phyloP scores from a whole-genome alignment of 495 filamentous ascomycete species.

The Staphylotrichum tortipilum region DNA sequence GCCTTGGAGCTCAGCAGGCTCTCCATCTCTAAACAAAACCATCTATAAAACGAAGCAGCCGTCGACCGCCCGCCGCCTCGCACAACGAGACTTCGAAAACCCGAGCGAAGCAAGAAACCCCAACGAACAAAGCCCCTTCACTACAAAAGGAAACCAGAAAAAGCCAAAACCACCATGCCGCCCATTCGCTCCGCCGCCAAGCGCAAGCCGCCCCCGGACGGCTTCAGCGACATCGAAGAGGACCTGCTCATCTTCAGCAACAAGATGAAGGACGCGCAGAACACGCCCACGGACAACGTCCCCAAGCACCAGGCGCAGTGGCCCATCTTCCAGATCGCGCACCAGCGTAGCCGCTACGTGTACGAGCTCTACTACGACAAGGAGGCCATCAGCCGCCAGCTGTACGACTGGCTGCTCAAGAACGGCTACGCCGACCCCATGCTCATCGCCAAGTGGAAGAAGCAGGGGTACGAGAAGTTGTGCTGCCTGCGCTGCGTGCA shows the following conservation, averaged over 20 bases:
- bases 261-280: constrained; percentile 98
- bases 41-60: too few relatives aligned
- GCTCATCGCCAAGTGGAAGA: constrained; percentile 99
- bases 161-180: constrained; percentile 48
- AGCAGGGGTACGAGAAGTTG: constrained; percentile 96
- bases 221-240: constrained; percentile 95
- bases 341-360: constrained; percentile 88
- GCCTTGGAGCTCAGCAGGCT: too few relatives aligned
- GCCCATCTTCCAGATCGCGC: constrained; percentile 95
- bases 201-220: constrained; percentile 86
- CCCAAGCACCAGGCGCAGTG: constrained; percentile 79
- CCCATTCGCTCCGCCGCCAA: constrained; percentile 67
- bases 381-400: constrained; percentile 78
- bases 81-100: too few relatives aligned
- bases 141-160: not conserved
- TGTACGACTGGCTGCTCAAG: constrained; percentile 96
- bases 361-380: constrained; percentile 98
- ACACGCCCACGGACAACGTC: constrained; percentile 46
- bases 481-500: constrained; percentile 96
- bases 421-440: constrained; percentile 91
- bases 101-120: too few relatives aligned
- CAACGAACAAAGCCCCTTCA: not conserved
- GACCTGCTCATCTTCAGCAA: constrained; percentile 91
- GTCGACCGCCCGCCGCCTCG: too few relatives aligned
- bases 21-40: too few relatives aligned